These are phyloP conservation scores for Parafenestella ontariensis DNA, from an alignment of 2,329 filamentous ascomycete species.

Conservation along the genomic window DNA sequence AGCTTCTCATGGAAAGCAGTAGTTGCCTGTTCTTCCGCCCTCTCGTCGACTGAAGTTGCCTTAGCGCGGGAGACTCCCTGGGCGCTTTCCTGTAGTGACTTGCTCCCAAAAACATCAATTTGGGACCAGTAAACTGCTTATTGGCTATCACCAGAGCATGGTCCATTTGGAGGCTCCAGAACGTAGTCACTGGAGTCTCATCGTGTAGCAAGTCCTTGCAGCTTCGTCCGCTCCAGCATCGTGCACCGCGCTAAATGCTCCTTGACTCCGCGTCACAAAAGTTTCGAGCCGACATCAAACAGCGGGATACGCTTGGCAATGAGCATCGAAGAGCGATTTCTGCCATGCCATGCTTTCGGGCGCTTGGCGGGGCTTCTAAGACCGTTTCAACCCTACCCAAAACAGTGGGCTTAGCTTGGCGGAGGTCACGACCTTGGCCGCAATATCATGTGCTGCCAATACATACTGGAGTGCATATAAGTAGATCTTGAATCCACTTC, in stretches of 20 bases:
- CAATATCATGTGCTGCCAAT: conserved; percentile 13
- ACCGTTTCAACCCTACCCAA: conserved; percentile 48
- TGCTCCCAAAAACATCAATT: background rate
- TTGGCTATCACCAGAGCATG: conserved; percentile 8
- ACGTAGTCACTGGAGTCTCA: conserved; percentile 24
- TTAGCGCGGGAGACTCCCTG: background rate
- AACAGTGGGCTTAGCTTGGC: conserved; percentile 46
- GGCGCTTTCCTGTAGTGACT: background rate
- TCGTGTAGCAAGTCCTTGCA: conserved; percentile 11
- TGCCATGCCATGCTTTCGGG: conserved; percentile 35
- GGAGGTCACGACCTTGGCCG: conserved; percentile 15
- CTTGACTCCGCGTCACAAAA: conserved; percentile 46
- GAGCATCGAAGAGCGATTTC: conserved; percentile 15
- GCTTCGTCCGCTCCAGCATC: conserved; percentile 14
- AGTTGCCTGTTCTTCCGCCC: too few relatives aligned
- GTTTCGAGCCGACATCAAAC: conserved; percentile 45
- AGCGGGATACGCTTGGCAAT: conserved; percentile 36
- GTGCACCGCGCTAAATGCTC: conserved; percentile 24
- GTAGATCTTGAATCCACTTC: conserved; percentile 27
- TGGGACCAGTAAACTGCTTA: too few relatives aligned
- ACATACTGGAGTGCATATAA: conserved; percentile 35
- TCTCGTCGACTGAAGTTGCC: too few relatives aligned
- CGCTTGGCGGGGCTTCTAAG: conserved; percentile 48
- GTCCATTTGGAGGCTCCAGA: conserved; percentile 20
- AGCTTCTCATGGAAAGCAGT: background rate